Evolutionary conservation across 2,329 filamentous ascomycete species (phyloP).

Genomic region (Phoma herbarum): DNA sequence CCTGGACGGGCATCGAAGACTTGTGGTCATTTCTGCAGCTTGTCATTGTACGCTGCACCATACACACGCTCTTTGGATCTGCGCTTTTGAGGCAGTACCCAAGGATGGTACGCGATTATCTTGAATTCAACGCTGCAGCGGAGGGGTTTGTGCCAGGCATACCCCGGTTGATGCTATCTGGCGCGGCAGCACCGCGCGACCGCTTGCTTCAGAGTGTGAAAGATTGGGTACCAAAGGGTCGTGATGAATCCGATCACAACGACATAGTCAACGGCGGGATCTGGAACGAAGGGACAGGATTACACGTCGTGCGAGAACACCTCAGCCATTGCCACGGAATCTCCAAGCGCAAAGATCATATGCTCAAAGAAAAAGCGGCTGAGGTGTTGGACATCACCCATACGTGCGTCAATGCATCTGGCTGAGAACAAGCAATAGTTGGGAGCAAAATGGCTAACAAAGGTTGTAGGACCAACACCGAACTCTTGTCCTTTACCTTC

Average conservation of each 20-base stretch:
- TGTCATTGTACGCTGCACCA: slow-evolving; percentile 36
- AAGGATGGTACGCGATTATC: slow-evolving; percentile 36
- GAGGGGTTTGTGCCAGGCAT: slow-evolving; percentile 31
- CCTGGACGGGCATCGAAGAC: slow-evolving; percentile 45
- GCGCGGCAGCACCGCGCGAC: slow-evolving; percentile 29
- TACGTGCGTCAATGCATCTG: slow-evolving; percentile 25
- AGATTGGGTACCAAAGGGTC: slow-evolving; percentile 33
- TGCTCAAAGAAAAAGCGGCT: slow-evolving; percentile 25
- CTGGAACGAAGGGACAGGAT: no score
- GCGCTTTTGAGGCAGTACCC: slow-evolving; percentile 39
- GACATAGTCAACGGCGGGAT: no score
- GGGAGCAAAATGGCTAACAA: slow-evolving; percentile 7
- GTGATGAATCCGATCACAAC: slow-evolving; percentile 29
- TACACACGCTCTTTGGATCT: slow-evolving; percentile 38
- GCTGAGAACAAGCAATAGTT: not conserved
- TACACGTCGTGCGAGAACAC: slow-evolving; percentile 34
- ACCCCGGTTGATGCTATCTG: slow-evolving; percentile 28
- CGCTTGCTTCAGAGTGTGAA: slow-evolving; percentile 32
- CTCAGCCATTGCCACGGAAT: slow-evolving; percentile 16
- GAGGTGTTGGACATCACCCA: slow-evolving; percentile 39
- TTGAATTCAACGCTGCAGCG: slow-evolving; percentile 34
- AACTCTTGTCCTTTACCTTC: slow-evolving; percentile 30
- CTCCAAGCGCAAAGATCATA: slow-evolving; percentile 20
- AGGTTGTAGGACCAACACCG: slow-evolving; percentile 27
- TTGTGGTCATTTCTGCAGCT: slow-evolving; percentile 43